These are phyloP conservation scores for Dunaliella primolecta DNA, from an alignment of 139 green algal genomes.

Conservation along the genomic window DNA sequence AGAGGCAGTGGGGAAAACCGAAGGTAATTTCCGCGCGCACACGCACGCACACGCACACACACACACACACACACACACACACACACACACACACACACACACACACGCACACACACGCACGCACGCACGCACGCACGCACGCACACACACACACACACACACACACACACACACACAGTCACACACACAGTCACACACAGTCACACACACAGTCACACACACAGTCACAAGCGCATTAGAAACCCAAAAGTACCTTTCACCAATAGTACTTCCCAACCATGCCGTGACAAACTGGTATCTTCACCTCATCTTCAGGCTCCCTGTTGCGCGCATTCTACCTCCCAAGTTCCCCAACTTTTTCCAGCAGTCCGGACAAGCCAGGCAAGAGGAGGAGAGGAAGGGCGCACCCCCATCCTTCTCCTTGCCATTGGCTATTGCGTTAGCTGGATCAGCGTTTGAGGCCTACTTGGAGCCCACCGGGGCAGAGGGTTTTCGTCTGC, in stretches of 20 bases:
- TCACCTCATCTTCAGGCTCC: constrained; percentile 5
- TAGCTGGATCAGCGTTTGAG: constrained; percentile 61
- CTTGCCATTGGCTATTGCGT: constrained; percentile 45
- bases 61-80: too few species aligned
- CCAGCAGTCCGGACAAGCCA: not conserved
- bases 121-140: not conserved
- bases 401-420: constrained; percentile 36
- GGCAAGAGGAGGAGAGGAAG: not conserved
- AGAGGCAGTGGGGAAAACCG: too few species aligned
- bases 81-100: too few species aligned
- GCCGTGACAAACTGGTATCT: constrained; percentile 5
- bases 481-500: constrained; percentile 24
- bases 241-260: not conserved
- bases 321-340: not conserved
- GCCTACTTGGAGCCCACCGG: constrained; percentile 51
- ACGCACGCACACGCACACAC: too few species aligned
- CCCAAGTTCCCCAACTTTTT: not conserved
- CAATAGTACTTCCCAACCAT: not conserved
- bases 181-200: not conserved
- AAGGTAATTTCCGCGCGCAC: too few species aligned
- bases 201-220: not conserved
- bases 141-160: not conserved
- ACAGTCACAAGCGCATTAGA: not conserved
- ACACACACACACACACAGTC: not conserved
- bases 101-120: not conserved